phyloP scores from a whole-genome alignment of 805 yeast genomes.

The Metschnikowia rubicola region DNA sequence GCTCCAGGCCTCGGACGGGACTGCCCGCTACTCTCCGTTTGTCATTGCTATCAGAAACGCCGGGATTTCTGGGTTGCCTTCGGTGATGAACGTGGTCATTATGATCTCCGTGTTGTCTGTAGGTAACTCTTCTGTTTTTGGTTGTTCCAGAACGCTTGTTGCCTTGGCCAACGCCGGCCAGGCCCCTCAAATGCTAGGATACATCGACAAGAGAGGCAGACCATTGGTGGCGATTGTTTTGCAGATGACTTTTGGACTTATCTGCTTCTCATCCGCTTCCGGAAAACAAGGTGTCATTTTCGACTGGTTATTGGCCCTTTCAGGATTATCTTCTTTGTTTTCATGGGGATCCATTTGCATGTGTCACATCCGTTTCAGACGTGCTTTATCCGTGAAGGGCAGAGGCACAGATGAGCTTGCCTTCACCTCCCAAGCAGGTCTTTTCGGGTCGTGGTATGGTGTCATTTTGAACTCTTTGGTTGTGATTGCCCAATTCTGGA shows the following conservation, averaged over 20 bases:
- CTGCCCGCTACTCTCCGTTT: slow-evolving; percentile 61
- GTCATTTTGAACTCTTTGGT: slow-evolving; percentile 47
- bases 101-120: slow-evolving; percentile 71
- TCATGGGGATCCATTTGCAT: slow-evolving; percentile 28
- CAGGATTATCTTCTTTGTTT: slow-evolving; percentile 26
- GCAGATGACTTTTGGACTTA: slow-evolving; percentile 48
- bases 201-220: slow-evolving; percentile 41
- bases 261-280: slow-evolving; percentile 55
- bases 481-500: slow-evolving; percentile 61
- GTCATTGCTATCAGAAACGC: slow-evolving; percentile 65
- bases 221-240: slow-evolving; percentile 37
- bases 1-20: slow-evolving; percentile 51
- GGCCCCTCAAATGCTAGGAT: slow-evolving; percentile 51
- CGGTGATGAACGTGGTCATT: slow-evolving; percentile 71
- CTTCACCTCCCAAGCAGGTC: slow-evolving; percentile 49
- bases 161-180: slow-evolving; percentile 69
- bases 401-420: slow-evolving; percentile 44
- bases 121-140: slow-evolving; percentile 72
- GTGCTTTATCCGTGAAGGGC: slow-evolving; percentile 22
- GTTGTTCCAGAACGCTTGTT: slow-evolving; percentile 67
- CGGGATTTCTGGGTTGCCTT: slow-evolving; percentile 63
- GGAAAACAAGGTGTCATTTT: slow-evolving; percentile 22
- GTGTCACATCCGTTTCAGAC: slow-evolving; percentile 27
- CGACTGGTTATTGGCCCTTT: slow-evolving; percentile 27
- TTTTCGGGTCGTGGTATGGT: slow-evolving; percentile 52